These are phyloP conservation scores for Corchorus olitorius DNA, from an alignment of 345 rosid genomes.

Conservation along the genomic window DNA sequence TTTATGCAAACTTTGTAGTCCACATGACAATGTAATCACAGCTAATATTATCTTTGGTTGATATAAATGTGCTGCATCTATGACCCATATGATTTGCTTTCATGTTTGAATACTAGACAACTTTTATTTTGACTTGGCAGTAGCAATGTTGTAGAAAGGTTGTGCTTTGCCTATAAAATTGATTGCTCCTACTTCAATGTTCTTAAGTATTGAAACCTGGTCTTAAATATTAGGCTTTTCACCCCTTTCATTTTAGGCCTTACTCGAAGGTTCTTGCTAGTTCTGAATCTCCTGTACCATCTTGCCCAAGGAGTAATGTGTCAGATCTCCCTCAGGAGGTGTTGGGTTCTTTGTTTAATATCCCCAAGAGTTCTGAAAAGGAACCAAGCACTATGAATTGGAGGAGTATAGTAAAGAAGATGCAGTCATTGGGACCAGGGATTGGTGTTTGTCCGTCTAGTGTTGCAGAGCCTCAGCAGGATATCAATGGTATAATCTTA, in stretches of 20 bases:
- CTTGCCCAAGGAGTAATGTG: slow-evolving; percentile 39
- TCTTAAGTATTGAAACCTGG: slow-evolving; percentile 1
- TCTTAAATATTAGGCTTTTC: slow-evolving; percentile 18
- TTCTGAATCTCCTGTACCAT: slow-evolving; percentile 42
- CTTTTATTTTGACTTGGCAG: not conserved
- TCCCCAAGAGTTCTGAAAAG: slow-evolving; percentile 57
- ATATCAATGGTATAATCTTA: slow-evolving; percentile 39
- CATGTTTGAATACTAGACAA: not conserved
- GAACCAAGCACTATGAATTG: slow-evolving; percentile 82
- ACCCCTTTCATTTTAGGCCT: slow-evolving; percentile 43
- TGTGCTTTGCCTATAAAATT: slow-evolving; percentile 8
- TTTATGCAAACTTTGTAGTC: not conserved
- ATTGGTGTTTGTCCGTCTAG: slow-evolving; percentile 47
- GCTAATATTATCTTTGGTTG: slow-evolving; percentile 7
- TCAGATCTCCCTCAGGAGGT: slow-evolving; percentile 74
- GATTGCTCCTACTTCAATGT: not conserved
- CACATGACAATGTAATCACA: not conserved
- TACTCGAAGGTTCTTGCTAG: slow-evolving; percentile 46
- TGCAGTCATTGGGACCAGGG: slow-evolving; percentile 64
- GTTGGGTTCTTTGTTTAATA: slow-evolving; percentile 78
- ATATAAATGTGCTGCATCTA: not conserved
- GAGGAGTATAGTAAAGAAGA: slow-evolving; percentile 81
- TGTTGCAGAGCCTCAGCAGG: slow-evolving; percentile 42
- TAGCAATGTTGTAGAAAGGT: slow-evolving; percentile 8
- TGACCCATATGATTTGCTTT: not conserved